Evolutionary conservation across 2,329 filamentous ascomycete species (phyloP).

Genomic region (Venturia effusa): DNA sequence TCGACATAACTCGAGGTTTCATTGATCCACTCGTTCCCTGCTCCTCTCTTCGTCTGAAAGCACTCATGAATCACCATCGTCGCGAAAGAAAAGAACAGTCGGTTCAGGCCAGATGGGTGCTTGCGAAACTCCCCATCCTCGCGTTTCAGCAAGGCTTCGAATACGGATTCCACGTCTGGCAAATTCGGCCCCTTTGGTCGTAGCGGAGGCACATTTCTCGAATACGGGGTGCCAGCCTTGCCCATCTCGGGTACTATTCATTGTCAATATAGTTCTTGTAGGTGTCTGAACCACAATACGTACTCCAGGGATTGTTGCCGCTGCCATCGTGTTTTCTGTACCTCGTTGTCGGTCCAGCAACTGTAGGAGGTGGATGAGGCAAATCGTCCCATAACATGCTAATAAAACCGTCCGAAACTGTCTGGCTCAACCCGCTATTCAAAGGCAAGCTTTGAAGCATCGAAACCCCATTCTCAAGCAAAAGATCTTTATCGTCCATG

Average conservation of each 20-base stretch:
- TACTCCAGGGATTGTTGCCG: conserved; percentile 36
- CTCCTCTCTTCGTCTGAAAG: conserved; percentile 31
- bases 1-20: conserved; percentile 39
- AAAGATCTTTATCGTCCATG: conserved; percentile 35
- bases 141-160: conserved; percentile 34
- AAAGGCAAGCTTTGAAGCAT: conserved; percentile 41
- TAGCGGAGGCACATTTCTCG: conserved; percentile 33
- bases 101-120: conserved; percentile 35
- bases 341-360: conserved; percentile 34
- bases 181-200: conserved; percentile 39
- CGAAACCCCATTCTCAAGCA: conserved; percentile 41
- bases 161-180: conserved; percentile 38
- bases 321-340: conserved; percentile 36
- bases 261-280: neutral
- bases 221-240: conserved; percentile 39
- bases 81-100: conserved; percentile 38
- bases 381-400: conserved; percentile 43
- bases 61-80: conserved; percentile 39
- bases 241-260: conserved; percentile 35
- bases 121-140: conserved; percentile 27
- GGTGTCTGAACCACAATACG: neutral
- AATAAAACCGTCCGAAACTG: conserved; percentile 41
- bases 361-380: conserved; percentile 38
- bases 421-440: conserved; percentile 38
- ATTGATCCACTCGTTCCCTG: conserved; percentile 30